Percentiles rank a stretch among this genome's conserved stretches.
Conservation (phyloP, 2,329 filamentous ascomycete species). For the Xylariales sp. region DNA sequence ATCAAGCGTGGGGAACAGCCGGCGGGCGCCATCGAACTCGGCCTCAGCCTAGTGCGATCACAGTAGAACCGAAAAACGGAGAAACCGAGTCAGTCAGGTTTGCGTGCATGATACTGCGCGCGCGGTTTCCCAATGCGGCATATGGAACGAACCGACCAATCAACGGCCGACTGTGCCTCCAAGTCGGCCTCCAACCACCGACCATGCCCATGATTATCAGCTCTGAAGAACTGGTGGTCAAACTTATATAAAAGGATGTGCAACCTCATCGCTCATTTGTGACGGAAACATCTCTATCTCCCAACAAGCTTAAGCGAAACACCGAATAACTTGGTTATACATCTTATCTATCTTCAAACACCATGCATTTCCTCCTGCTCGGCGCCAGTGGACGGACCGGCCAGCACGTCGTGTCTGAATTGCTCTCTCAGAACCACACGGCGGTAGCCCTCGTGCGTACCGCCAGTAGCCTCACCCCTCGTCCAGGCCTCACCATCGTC, state of each 20-base stretch:
- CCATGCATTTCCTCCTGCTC: conserved; percentile 37
- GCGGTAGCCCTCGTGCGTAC: conserved; percentile 34
- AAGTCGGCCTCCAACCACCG: neutral
- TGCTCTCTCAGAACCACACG: conserved; percentile 31
- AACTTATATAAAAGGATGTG: neutral
- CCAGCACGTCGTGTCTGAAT: conserved; percentile 32
- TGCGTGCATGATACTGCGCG: neutral
- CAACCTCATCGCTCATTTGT: conserved; percentile 1
- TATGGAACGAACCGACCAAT: conserved; percentile 18
- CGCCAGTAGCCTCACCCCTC: conserved; percentile 16
- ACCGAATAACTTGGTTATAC: too few relatives aligned
- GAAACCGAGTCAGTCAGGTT: neutral
- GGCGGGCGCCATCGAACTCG: neutral
- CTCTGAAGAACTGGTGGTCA: neutral
- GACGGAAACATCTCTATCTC: neutral
- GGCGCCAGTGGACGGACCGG: conserved; percentile 39
- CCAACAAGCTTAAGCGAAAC: conserved; percentile 1
- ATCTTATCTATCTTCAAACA: conserved; percentile 10
- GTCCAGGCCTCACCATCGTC: conserved; percentile 24
- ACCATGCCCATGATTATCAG: too few relatives aligned
- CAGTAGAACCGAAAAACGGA: neutral
- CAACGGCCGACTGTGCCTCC: neutral
- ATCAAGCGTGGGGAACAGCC: neutral
- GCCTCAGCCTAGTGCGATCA: neutral
- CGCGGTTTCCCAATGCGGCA: conserved; percentile 16